A percentile compares a stretch with the other conserved stretches of the same genome.
phyloP scores from a whole-genome alignment of 164 flowering plant species.

The Magnolia kwangsiensis region DNA sequence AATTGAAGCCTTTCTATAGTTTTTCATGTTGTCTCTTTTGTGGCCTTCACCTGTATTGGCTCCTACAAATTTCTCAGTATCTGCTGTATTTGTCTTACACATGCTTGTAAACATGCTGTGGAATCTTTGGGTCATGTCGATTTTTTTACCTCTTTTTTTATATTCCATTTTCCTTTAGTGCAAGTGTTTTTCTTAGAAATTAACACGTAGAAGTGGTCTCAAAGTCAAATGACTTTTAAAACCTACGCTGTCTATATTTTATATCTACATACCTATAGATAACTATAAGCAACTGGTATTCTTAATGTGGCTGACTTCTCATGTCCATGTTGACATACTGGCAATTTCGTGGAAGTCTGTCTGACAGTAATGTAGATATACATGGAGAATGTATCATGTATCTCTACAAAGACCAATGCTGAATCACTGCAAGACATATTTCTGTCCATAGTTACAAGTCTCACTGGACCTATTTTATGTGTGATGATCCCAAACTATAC shows the following conservation, averaged over 20 bases:
- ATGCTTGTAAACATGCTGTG: background rate
- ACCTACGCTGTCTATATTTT: too few relatives aligned
- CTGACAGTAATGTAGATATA: background rate
- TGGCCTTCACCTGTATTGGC: background rate
- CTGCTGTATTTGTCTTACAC: background rate
- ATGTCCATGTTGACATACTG: background rate
- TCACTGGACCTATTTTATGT: background rate
- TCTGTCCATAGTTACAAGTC: background rate
- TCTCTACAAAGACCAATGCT: too few relatives aligned
- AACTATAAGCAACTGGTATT: background rate
- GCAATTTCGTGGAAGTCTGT: background rate
- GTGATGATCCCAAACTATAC: background rate
- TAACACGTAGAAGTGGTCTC: background rate
- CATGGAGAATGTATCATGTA: too few relatives aligned
- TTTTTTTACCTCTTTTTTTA: background rate
- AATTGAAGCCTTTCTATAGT: too few relatives aligned
- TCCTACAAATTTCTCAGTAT: background rate
- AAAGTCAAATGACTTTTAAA: background rate
- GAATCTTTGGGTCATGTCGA: background rate
- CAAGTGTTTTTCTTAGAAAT: too few relatives aligned
- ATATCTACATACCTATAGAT: background rate
- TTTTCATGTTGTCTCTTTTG: too few relatives aligned
- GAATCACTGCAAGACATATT: background rate
- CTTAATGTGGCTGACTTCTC: background rate
- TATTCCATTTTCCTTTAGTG: too few relatives aligned